These are phyloP conservation scores for Plasmodium malariae DNA, from an alignment of 169 alveolate genomes.

Conservation along the genomic window DNA sequence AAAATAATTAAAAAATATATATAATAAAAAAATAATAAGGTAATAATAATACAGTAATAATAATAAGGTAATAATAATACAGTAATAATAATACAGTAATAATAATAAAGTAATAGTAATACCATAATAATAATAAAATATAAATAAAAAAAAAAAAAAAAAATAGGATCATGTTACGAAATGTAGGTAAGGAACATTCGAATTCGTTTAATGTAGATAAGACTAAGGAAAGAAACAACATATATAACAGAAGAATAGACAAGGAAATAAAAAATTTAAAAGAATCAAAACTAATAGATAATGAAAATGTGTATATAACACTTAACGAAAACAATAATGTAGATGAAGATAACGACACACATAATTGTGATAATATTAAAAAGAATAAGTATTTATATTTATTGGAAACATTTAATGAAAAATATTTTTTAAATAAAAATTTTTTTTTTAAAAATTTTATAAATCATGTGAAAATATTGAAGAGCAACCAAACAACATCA, in stretches of 20 bases:
- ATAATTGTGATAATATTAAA: not conserved
- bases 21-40: no score
- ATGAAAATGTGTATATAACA: conserved; percentile 44
- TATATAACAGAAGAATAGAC: conserved; percentile 62
- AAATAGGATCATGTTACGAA: conserved; percentile 23
- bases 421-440: conserved; percentile 24
- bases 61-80: no score
- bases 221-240: conserved; percentile 25
- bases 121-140: no score
- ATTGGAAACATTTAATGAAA: conserved; percentile 42
- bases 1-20: no score
- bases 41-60: no score
- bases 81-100: no score
- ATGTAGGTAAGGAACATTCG: not conserved
- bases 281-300: conserved; percentile 37
- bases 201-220: conserved; percentile 6
- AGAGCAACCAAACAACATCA: not conserved
- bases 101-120: no score
- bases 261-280: conserved; percentile 63
- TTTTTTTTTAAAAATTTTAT: conserved; percentile 57
- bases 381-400: conserved; percentile 15
- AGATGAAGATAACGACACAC: not conserved
- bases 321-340: conserved; percentile 7
- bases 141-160: not conserved
- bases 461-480: conserved; percentile 18